Evolutionary conservation across 83 land plant species (phyloP), one percentile per base, ranked within the genome.

Genomic region (Diphasiastrum complanatum): DNA sequence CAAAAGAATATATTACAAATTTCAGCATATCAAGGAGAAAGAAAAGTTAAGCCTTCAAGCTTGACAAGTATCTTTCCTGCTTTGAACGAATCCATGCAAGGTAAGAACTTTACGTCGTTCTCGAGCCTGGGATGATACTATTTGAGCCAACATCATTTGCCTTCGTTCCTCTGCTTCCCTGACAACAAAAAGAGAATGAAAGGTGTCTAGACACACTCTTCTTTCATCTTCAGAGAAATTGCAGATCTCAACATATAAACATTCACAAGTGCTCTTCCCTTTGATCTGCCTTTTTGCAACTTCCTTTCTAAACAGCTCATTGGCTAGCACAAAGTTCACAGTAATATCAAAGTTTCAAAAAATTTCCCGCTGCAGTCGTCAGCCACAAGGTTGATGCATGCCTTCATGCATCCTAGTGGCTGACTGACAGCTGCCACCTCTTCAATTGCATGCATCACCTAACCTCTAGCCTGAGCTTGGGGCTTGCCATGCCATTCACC

Each of bases 91-190:
- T n/a, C n/a, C n/a, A n/a, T n/a, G n/a, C 28, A 10, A 59, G n/a
- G 10, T 3, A n/a, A 65, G 33, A 29, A 23, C 12, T 63, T 68
- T 45, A 74, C 77, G 58, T 28, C 77, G 72, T 56, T 74, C 77
- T 24, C 77, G 65, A 10, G 77, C 77, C 56, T 74, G 67, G 5
- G 77, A 22, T 6, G 72, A 68, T 27, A 67, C 25, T 33, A 74
- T 30, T 36, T 67, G 35, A 24, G 73, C 73, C 12, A 74, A 46
- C 73, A 74, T 61, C 77, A 74, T 61, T 37, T 68, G 73, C 38
- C 77, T 53, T 11, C 73, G 66, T 33, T 74, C 77, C 35, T 60
- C 77, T 52, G 73, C 77, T 35, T 74, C 77, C 40, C 77, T 74
- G 67, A 12, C 40, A 5, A 20, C 14, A 14, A 30, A 23, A 16